phyloP scores from a whole-genome alignment of 176 grass and related monocot species.

The Secale cereale region DNA sequence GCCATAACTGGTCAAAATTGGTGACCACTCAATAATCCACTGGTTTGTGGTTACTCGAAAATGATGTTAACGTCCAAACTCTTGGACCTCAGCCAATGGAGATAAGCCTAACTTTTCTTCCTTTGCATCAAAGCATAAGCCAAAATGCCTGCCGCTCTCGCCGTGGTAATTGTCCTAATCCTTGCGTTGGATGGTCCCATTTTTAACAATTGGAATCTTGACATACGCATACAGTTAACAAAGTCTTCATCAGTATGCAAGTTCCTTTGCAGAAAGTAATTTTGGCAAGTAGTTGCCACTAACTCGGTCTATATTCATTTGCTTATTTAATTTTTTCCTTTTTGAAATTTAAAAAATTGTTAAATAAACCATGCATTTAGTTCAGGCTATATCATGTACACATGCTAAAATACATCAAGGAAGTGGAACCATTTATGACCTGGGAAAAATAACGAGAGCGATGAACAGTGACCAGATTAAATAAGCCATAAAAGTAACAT shows the following conservation, averaged over 20 bases:
- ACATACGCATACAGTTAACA: not conserved
- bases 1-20: conserved; percentile 21
- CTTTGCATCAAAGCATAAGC: conserved; percentile 23
- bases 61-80: conserved; percentile 45
- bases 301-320: not conserved
- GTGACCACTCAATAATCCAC: conserved; percentile 32
- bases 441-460: not conserved
- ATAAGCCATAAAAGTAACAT: too few relatives aligned
- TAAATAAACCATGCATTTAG: not conserved
- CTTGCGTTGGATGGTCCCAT: conserved; percentile 37
- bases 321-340: not conserved
- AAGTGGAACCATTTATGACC: not conserved
- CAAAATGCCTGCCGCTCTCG: conserved; percentile 24
- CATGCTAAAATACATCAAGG: not conserved
- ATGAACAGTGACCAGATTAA: not conserved
- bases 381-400: too few relatives aligned
- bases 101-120: conserved; percentile 39
- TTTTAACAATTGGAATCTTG: conserved; percentile 35
- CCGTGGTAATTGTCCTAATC: conserved; percentile 39
- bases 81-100: conserved; percentile 41
- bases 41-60: conserved; percentile 6
- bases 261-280: not conserved
- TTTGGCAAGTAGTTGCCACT: not conserved
- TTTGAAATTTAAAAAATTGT: not conserved
- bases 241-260: not conserved